phyloP scores from a whole-genome alignment of 2,329 filamentous ascomycete species.

The Dothiorella sarmentorum region DNA sequence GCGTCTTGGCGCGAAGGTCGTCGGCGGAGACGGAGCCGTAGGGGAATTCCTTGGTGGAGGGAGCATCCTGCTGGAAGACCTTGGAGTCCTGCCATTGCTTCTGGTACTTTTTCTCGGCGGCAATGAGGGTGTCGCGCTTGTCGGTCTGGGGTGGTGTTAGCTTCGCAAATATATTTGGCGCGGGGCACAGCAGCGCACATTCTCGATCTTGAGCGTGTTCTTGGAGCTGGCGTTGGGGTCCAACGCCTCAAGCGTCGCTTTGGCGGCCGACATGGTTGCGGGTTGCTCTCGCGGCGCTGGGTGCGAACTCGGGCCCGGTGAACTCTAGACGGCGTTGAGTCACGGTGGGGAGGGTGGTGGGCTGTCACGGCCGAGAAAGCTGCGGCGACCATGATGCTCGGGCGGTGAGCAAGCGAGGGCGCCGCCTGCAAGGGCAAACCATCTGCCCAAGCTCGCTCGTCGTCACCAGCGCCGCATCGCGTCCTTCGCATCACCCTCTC shows the following conservation, averaged over 20 bases:
- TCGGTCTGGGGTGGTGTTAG: slow-evolving; percentile 60
- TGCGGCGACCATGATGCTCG: slow-evolving; percentile 9
- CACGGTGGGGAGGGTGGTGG: slow-evolving; percentile 12
- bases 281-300: slow-evolving; percentile 25
- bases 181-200: slow-evolving; percentile 37
- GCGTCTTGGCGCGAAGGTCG: slow-evolving; percentile 73
- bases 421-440: neutral
- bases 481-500: neutral
- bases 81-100: slow-evolving; percentile 72
- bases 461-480: neutral
- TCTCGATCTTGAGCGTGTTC: slow-evolving; percentile 65
- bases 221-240: slow-evolving; percentile 54
- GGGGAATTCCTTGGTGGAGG: slow-evolving; percentile 72
- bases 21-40: slow-evolving; percentile 68
- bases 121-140: slow-evolving; percentile 78
- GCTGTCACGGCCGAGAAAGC: slow-evolving; percentile 6
- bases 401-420: slow-evolving; percentile 18
- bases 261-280: slow-evolving; percentile 44
- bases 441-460: neutral
- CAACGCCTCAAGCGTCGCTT: slow-evolving; percentile 52
- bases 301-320: slow-evolving; percentile 26
- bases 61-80: slow-evolving; percentile 84
- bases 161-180: slow-evolving; percentile 13
- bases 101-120: slow-evolving; percentile 90
- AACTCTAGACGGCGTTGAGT: slow-evolving; percentile 16